Evolutionary conservation across 2,329 filamentous ascomycete species (phyloP).

Genomic region (Fusarium irregulare): DNA sequence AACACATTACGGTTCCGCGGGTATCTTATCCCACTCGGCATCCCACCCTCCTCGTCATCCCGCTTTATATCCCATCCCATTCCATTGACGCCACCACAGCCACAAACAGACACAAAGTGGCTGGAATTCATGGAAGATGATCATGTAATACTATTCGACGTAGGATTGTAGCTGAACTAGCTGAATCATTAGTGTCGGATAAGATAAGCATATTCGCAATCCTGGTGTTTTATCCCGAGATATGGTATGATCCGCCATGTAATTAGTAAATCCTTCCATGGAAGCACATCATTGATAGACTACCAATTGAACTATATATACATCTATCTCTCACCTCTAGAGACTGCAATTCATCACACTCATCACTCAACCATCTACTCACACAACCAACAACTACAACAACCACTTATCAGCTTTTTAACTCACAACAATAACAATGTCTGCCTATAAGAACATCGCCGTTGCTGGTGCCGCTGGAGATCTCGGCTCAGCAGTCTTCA

Average conservation of each 20-base stretch:
- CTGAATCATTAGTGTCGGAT: neutral
- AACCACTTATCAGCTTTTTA: no score
- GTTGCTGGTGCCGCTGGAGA: constrained; percentile 53
- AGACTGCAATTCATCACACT: neutral
- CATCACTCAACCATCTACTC: neutral
- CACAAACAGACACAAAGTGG: neutral
- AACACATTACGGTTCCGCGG: neutral
- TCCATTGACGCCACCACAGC: neutral
- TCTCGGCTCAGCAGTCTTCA: constrained; percentile 50
- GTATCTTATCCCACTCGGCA: constrained; percentile 27
- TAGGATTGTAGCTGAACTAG: neutral
- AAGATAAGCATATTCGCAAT: constrained; percentile 5
- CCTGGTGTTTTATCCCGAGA: neutral
- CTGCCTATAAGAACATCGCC: constrained; percentile 53
- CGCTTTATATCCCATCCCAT: neutral
- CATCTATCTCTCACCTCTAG: neutral
- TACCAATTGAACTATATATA: constrained; percentile 3
- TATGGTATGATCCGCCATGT: neutral
- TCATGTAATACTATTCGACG: neutral
- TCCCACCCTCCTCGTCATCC: constrained; percentile 10
- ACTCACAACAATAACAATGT: constrained; percentile 35
- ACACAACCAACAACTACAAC: neutral
- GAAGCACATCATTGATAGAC: neutral
- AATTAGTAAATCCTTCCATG: neutral
- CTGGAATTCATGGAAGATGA: neutral